These are phyloP conservation scores for Scalesia atractyloides DNA, from an alignment of 129 eudicot species.

Conservation along the genomic window DNA sequence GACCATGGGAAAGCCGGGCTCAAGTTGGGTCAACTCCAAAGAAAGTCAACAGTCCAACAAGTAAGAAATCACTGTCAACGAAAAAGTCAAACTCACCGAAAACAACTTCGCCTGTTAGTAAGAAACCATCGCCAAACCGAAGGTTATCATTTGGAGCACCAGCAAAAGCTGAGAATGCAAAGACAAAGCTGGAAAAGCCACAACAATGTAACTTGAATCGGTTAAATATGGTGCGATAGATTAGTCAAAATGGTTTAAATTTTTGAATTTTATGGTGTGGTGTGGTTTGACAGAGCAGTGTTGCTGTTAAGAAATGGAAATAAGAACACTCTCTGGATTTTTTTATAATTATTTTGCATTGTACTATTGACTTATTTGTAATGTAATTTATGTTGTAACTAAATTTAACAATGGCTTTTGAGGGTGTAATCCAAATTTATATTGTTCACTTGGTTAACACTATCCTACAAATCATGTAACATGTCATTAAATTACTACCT, in stretches of 20 bases:
- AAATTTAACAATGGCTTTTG: constrained; percentile 15
- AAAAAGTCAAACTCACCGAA: constrained; percentile 51
- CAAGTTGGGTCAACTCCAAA: constrained; percentile 52
- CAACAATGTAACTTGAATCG: constrained; percentile 26
- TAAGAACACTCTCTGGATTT: constrained; percentile 21
- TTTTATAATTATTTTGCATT: constrained; percentile 19
- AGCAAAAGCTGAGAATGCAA: constrained; percentile 36
- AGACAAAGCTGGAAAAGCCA: constrained; percentile 27
- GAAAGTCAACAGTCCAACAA: constrained; percentile 46
- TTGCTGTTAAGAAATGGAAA: constrained; percentile 23
- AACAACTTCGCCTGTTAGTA: constrained; percentile 50
- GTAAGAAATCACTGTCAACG: constrained; percentile 47
- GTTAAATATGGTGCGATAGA: constrained; percentile 10
- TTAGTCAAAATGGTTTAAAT: constrained; percentile 17
- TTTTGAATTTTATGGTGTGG: constrained; percentile 33
- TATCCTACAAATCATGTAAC: no score
- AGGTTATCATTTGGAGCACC: constrained; percentile 61
- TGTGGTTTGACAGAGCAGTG: constrained; percentile 34
- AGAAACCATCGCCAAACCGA: constrained; percentile 50
- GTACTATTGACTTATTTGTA: constrained; percentile 27
- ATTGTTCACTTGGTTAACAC: no score
- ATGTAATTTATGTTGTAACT: constrained; percentile 37
- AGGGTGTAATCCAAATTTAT: no score
- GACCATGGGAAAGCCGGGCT: constrained; percentile 88
- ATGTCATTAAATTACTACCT: no score